A percentile compares a stretch with the other conserved stretches of the same genome.
phyloP scores from a whole-genome alignment of 805 yeast genomes.

The Candida dajiaensis region DNA sequence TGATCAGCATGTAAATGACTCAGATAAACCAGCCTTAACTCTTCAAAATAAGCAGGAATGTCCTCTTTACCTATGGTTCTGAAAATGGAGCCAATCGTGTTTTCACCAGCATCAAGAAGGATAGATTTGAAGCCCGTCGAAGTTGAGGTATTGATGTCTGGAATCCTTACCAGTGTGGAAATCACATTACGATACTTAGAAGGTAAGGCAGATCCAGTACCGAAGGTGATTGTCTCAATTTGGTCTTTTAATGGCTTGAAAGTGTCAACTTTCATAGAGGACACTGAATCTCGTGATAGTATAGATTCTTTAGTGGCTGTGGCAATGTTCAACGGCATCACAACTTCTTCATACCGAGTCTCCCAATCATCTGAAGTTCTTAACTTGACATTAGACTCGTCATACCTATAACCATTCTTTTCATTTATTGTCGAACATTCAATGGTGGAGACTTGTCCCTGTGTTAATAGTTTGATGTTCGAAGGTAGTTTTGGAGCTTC shows the following conservation, averaged over 20 bases:
- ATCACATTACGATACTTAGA: constrained; percentile 80
- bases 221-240: constrained; percentile 70
- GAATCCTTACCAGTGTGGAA: constrained; percentile 71
- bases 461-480: constrained; percentile 12
- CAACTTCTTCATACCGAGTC: constrained; percentile 19
- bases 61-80: constrained; percentile 53
- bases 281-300: constrained; percentile 11
- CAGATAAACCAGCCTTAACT: constrained; percentile 60
- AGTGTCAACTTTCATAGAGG: constrained; percentile 13
- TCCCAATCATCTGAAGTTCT: constrained; percentile 22
- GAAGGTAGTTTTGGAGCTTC: constrained; percentile 24
- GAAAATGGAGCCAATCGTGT: constrained; percentile 66
- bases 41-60: constrained; percentile 41
- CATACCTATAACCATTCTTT: constrained; percentile 10
- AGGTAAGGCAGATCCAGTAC: constrained; percentile 93
- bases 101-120: constrained; percentile 93
- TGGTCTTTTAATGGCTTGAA: constrained; percentile 35
- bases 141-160: constrained; percentile 29
- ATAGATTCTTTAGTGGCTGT: constrained; percentile 5
- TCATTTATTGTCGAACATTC: constrained; percentile 14
- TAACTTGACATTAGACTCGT: constrained; percentile 6
- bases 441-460: constrained; percentile 17
- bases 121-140: constrained; percentile 36
- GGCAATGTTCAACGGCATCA: constrained; percentile 20
- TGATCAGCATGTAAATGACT: constrained; percentile 98